phyloP scores from a whole-genome alignment of 805 yeast genomes.

The Trichomonascus vanleenenianus region DNA sequence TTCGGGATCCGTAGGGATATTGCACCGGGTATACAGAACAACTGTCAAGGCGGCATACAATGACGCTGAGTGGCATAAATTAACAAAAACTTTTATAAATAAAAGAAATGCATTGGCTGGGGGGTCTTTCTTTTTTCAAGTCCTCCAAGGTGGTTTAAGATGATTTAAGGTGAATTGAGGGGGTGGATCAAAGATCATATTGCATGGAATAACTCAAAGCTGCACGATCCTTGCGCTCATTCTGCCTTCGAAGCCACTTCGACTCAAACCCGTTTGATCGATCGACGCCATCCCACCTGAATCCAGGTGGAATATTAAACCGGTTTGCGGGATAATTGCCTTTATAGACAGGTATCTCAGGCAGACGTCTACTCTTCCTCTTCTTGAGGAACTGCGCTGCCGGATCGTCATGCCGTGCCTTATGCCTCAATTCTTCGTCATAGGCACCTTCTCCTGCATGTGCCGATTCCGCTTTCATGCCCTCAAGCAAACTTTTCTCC shows the following conservation, averaged over 20 bases:
- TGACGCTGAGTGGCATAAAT: no score
- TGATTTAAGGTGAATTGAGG: no score
- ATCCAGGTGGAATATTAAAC: slow-evolving; percentile 70
- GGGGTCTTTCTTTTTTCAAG: no score
- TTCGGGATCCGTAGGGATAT: no score
- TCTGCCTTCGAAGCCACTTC: slow-evolving; percentile 39
- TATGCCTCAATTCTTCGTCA: slow-evolving; percentile 32
- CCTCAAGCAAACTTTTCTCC: slow-evolving; percentile 27
- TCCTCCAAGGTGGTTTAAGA: background rate
- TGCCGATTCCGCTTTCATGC: slow-evolving; percentile 19
- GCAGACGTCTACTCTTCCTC: background rate
- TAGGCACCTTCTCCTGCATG: slow-evolving; percentile 13
- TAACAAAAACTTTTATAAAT: no score
- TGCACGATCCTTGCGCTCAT: slow-evolving; percentile 17
- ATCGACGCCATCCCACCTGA: slow-evolving; percentile 88
- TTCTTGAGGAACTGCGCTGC: slow-evolving; percentile 37
- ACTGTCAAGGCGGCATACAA: no score
- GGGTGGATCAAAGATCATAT: slow-evolving; percentile 13
- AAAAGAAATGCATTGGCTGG: no score
- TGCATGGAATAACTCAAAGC: slow-evolving; percentile 11
- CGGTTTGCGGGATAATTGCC: slow-evolving; percentile 60
- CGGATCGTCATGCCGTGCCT: slow-evolving; percentile 56
- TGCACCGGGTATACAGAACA: no score
- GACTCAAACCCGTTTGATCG: slow-evolving; percentile 82
- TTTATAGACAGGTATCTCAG: slow-evolving; percentile 29